These are phyloP conservation scores for Sherardia arvensis DNA, from an alignment of 257 asterid species.

Conservation along the genomic window DNA sequence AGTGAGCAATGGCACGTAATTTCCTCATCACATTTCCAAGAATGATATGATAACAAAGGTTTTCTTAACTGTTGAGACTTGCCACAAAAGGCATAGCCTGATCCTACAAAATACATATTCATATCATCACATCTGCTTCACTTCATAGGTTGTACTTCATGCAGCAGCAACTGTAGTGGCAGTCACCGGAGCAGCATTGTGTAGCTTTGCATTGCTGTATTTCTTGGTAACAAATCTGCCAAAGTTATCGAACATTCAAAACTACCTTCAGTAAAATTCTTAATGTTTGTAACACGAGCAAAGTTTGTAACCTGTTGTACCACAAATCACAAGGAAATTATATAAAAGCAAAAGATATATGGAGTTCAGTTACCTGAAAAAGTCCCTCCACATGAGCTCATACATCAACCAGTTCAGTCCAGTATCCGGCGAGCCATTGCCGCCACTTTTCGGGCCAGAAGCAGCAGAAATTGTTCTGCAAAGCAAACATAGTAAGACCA, in stretches of 20 bases:
- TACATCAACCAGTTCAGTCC: conserved; percentile 94
- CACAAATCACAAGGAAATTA: not conserved
- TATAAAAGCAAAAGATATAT: not conserved
- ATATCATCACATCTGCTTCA: conserved; percentile 3
- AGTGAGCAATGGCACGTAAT: not conserved
- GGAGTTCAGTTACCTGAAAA: conserved; percentile 58
- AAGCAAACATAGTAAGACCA: not conserved
- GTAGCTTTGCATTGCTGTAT: conserved; percentile 64
- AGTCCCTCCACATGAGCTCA: conserved; percentile 96
- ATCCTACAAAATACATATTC: conserved; percentile 11
- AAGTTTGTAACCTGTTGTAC: no score
- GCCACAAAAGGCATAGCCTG: not conserved
- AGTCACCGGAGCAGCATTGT: conserved; percentile 55
- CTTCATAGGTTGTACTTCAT: conserved; percentile 21
- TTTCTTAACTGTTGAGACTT: not conserved
- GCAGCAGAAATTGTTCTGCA: conserved; percentile 60
- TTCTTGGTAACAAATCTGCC: conserved; percentile 90
- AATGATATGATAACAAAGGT: not conserved
- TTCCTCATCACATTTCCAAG: not conserved
- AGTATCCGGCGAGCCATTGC: conserved; percentile 40
- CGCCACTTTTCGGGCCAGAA: conserved; percentile 41
- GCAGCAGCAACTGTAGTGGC: conserved; percentile 69
- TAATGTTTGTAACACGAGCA: not conserved
- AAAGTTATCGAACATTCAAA: not conserved
- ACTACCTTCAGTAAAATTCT: not conserved